phyloP scores from a whole-genome alignment of 768 basidiomycete genomes.

The Candolleomyces aberdarensis region DNA sequence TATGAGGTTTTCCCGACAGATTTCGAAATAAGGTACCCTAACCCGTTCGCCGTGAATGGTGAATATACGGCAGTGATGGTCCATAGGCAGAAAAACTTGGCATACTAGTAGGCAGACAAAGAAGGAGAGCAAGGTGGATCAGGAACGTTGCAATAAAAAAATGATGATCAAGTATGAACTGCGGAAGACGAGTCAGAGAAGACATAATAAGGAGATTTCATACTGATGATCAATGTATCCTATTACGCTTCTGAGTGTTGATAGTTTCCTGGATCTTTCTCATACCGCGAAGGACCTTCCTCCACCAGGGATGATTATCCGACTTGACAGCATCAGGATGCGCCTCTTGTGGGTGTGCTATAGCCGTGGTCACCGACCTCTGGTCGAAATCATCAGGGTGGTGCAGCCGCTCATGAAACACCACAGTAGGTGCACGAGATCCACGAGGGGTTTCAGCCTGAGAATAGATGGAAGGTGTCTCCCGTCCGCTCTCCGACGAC shows the following conservation, averaged over 20 bases:
- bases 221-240: background rate
- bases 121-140: no score
- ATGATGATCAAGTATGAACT: no score
- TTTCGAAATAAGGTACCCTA: no score
- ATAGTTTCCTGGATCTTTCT: constrained; percentile 9
- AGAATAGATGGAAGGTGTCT: constrained; percentile 36
- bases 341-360: constrained; percentile 12
- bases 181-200: no score
- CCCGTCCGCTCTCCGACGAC: constrained; percentile 27
- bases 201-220: no score
- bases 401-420: background rate
- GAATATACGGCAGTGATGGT: no score
- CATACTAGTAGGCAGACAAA: no score
- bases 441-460: constrained; percentile 26
- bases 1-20: no score
- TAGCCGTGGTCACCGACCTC: constrained; percentile 22
- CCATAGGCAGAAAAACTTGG: no score
- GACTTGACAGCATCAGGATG: background rate
- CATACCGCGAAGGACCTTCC: constrained; percentile 9
- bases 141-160: no score
- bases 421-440: constrained; percentile 19
- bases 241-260: background rate
- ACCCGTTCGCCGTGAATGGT: no score
- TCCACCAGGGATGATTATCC: constrained; percentile 13
- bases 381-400: constrained; percentile 11